phyloP scores from a whole-genome alignment of 2,329 filamentous ascomycete species.

The Botrytis cinerea region DNA sequence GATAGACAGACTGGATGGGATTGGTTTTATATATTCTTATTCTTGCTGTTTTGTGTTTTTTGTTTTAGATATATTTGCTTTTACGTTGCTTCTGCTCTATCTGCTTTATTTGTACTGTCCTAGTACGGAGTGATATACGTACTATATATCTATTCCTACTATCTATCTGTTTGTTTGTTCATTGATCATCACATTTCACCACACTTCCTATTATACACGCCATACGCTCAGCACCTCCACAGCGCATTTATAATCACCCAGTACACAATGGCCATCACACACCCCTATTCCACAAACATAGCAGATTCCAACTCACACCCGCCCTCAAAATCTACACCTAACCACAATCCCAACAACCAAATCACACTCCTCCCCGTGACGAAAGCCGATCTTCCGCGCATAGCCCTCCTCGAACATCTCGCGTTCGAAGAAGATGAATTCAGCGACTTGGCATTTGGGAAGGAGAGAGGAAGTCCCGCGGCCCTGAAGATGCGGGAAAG shows the following conservation, averaged over 20 bases:
- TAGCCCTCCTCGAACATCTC: slow-evolving; percentile 24
- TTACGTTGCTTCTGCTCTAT: background rate
- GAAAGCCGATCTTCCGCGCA: slow-evolving; percentile 1
- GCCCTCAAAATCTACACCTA: background rate
- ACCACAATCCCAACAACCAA: background rate
- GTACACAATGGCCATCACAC: background rate
- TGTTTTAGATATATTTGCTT: background rate
- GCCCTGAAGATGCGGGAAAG: slow-evolving; percentile 9
- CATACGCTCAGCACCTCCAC: background rate
- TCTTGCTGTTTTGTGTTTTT: background rate
- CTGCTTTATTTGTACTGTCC: background rate
- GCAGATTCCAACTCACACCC: too few species aligned
- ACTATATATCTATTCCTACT: background rate
- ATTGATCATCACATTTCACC: background rate
- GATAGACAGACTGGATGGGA: background rate
- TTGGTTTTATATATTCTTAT: background rate
- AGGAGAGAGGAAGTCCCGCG: background rate
- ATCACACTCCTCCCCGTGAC: slow-evolving; percentile 9
- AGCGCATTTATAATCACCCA: background rate
- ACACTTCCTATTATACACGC: background rate
- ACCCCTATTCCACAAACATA: background rate
- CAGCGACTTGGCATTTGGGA: slow-evolving; percentile 28
- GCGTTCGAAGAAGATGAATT: slow-evolving; percentile 29
- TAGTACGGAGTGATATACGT: background rate
- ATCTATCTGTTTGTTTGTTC: background rate